Percentiles rank a stretch among this genome's conserved stretches.
phyloP scores from a whole-genome alignment of 2,329 filamentous ascomycete genomes.

The Nothopassalora personata region DNA sequence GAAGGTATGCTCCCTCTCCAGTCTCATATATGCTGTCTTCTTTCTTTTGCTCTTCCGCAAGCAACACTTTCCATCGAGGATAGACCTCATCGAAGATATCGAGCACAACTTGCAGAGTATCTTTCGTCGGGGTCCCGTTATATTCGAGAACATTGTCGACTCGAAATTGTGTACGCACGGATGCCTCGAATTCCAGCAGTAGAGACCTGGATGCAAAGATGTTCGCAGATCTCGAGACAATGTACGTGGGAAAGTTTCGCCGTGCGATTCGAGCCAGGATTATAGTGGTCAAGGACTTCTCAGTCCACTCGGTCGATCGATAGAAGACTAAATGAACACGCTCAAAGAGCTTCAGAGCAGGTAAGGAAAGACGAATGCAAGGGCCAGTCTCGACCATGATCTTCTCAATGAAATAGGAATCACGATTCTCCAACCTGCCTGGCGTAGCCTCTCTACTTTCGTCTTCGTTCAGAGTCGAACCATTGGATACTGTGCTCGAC shows the following conservation, averaged over 20 bases:
- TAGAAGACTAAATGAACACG: conserved; percentile 95
- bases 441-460: conserved; percentile 37
- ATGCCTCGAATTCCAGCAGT: conserved; percentile 83
- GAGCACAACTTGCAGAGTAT: conserved; percentile 62
- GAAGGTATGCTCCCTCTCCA: conserved; percentile 81
- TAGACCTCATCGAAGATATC: conserved; percentile 69
- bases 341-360: conserved; percentile 77
- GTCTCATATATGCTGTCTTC: conserved; percentile 72
- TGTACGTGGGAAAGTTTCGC: conserved; percentile 81
- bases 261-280: conserved; percentile 86
- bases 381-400: conserved; percentile 73
- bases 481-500: conserved; percentile 48
- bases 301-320: conserved; percentile 91
- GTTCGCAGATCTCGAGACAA: conserved; percentile 82
- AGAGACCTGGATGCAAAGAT: conserved; percentile 74
- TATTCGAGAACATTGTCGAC: conserved; percentile 80
- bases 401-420: conserved; percentile 69
- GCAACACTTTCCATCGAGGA: conserved; percentile 69
- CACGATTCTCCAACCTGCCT: conserved; percentile 53
- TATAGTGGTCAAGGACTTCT: conserved; percentile 91
- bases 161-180: conserved; percentile 72
- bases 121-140: conserved; percentile 62
- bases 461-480: conserved; percentile 29
- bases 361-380: conserved; percentile 72
- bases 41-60: conserved; percentile 70